Percentiles rank a stretch among this genome's conserved stretches.
Evolutionary conservation across 1,139 yeast species (phyloP).

Genomic region (Hansenula anomala): DNA sequence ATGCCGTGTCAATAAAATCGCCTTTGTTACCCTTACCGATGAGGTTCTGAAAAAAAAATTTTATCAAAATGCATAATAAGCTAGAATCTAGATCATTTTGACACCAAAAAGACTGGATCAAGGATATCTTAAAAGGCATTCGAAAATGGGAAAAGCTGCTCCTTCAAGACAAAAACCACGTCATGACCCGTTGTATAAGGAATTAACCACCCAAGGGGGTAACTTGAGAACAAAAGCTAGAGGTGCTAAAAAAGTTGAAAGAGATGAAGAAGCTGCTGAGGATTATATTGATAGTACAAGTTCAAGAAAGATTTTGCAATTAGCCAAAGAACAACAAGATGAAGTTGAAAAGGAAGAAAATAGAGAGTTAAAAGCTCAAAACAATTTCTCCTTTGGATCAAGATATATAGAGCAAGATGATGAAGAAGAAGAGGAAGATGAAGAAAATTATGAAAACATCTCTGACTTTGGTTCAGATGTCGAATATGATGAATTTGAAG

Average conservation of each 20-base stretch:
- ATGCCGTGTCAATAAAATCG: no score
- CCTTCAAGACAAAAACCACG: constrained; percentile 45
- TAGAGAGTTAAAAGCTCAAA: constrained; percentile 21
- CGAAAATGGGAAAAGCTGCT: constrained; percentile 62
- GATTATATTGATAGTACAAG: constrained; percentile 74
- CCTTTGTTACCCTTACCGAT: constrained; percentile 4
- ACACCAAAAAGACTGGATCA: neutral
- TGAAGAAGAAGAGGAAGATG: constrained; percentile 31
- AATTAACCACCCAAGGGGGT: constrained; percentile 70
- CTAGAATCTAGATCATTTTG: neutral
- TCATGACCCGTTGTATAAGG: constrained; percentile 79
- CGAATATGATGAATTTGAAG: constrained; percentile 16
- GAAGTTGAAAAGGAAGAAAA: constrained; percentile 70
- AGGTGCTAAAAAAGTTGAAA: constrained; percentile 26
- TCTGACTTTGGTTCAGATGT: constrained; percentile 31
- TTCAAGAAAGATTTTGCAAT: constrained; percentile 78
- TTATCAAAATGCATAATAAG: no score
- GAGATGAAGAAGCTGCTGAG: constrained; percentile 46
- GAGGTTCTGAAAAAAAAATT: constrained; percentile 3
- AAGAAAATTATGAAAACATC: constrained; percentile 31
- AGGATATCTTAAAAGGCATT: no score
- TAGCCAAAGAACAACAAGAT: constrained; percentile 90
- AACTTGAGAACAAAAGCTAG: constrained; percentile 43
- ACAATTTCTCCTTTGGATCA: constrained; percentile 22
- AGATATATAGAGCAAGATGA: constrained; percentile 25